These are phyloP conservation scores for Yamadazyma scolyti DNA, from an alignment of 805 yeast genomes.

Conservation along the genomic window DNA sequence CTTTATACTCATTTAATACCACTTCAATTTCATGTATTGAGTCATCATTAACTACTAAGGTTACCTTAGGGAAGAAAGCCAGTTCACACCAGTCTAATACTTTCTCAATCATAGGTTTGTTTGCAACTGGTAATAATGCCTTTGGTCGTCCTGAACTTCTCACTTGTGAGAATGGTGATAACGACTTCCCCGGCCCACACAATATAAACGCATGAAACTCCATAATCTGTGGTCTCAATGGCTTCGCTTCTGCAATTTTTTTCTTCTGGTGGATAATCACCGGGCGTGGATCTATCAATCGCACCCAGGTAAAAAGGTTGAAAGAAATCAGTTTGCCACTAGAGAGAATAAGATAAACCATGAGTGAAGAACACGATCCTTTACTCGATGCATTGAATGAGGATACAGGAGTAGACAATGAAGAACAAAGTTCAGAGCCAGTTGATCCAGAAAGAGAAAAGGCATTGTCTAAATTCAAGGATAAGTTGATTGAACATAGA, in stretches of 20 bases:
- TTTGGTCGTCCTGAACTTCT: constrained; percentile 69
- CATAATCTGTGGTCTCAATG: constrained; percentile 58
- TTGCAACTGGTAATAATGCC: constrained; percentile 86
- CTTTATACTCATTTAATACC: constrained; percentile 47
- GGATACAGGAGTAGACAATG: constrained; percentile 16
- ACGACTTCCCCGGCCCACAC: constrained; percentile 77
- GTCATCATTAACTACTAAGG: constrained; percentile 54
- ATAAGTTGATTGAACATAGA: constrained; percentile 86
- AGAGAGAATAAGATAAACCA: constrained; percentile 3
- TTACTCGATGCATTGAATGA: constrained; percentile 14
- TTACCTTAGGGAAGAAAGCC: constrained; percentile 71
- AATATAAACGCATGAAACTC: constrained; percentile 88
- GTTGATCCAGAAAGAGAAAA: constrained; percentile 64
- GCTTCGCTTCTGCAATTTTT: too few relatives aligned
- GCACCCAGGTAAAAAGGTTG: neutral
- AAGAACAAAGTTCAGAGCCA: constrained; percentile 26
- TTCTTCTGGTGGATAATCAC: too few relatives aligned
- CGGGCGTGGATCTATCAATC: neutral
- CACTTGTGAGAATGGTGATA: constrained; percentile 67
- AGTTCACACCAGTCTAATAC: constrained; percentile 90
- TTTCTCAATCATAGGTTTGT: constrained; percentile 81
- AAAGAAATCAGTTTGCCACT: constrained; percentile 8
- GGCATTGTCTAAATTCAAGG: constrained; percentile 75
- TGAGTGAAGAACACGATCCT: constrained; percentile 16
- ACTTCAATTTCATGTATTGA: constrained; percentile 44